Conservation (phyloP, 1,139 yeast species). For the Magnusiomyces ingens region DNA sequence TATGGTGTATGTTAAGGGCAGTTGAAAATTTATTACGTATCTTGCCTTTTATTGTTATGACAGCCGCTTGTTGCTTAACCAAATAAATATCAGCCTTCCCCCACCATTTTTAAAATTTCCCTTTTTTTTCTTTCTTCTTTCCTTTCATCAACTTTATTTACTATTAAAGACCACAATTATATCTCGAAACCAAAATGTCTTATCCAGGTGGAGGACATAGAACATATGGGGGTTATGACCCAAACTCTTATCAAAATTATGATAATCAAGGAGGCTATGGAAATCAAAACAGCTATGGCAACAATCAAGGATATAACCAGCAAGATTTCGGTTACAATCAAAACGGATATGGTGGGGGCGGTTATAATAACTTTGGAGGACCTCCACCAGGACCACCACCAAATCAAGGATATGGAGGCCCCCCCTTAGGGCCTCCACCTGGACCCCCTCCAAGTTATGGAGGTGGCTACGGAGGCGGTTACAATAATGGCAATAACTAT, state of each 20-base stretch:
- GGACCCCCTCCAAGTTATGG: background rate
- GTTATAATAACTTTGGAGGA: constrained; percentile 2
- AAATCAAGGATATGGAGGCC: background rate
- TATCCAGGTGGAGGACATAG: constrained; percentile 28
- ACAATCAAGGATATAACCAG: background rate
- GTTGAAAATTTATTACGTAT: too few species aligned
- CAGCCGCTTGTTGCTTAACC: too few species aligned
- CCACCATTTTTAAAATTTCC: background rate
- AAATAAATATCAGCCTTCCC: too few species aligned
- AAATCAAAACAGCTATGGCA: background rate
- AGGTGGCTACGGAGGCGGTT: background rate
- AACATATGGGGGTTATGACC: constrained; percentile 23
- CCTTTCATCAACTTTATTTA: background rate
- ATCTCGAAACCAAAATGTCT: constrained; percentile 19
- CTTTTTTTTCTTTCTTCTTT: background rate
- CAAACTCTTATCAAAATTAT: constrained; percentile 2
- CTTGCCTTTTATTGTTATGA: too few species aligned
- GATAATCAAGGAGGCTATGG: background rate
- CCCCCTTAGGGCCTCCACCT: too few species aligned
- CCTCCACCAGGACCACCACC: background rate
- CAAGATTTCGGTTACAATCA: background rate
- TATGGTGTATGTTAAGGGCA: too few species aligned
- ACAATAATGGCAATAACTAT: background rate
- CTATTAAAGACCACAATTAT: background rate
- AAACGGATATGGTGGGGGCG: background rate